A percentile compares a stretch with the other conserved stretches of the same genome.
Conservation (phyloP, 331 rosid species). For the Quercus lobata region DNA sequence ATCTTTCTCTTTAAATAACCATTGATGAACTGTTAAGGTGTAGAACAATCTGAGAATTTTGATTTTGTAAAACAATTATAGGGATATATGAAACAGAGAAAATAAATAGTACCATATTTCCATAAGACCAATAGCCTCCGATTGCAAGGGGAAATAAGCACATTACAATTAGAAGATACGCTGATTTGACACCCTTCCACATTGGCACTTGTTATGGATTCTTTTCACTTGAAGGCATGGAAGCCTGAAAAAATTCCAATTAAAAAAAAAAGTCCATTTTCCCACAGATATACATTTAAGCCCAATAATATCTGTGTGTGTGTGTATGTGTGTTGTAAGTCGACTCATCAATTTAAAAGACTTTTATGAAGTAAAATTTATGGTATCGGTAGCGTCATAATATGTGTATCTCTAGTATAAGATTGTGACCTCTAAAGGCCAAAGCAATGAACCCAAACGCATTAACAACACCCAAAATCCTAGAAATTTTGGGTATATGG, state of each 20-base stretch:
- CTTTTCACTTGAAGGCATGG: constrained; percentile 45
- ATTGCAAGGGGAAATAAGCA: constrained; percentile 43
- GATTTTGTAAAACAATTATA: not conserved
- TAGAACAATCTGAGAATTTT: not conserved
- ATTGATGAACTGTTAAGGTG: not conserved
- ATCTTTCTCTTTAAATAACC: too few relatives aligned
- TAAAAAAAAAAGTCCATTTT: too few relatives aligned
- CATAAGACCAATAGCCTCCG: constrained; percentile 40
- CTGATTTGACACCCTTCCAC: constrained; percentile 41
- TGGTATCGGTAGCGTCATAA: too few relatives aligned
- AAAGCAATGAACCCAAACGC: not conserved
- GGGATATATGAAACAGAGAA: not conserved
- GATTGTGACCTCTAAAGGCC: not conserved
- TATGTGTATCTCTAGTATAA: not conserved
- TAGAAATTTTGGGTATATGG: too few relatives aligned
- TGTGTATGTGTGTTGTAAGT: too few relatives aligned
- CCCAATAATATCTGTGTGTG: too few relatives aligned
- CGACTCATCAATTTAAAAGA: too few relatives aligned
- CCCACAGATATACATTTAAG: too few relatives aligned
- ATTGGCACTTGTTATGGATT: constrained; percentile 43
- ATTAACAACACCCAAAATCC: not conserved
- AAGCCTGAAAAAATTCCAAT: constrained; percentile 11
- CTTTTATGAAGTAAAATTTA: too few relatives aligned
- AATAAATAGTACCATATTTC: constrained; percentile 9
- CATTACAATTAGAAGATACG: constrained; percentile 28